Base-by-base conservation (phyloP, 1,284 basidiomycete genomes). In the Fistulinella cinereoalba region DNA sequence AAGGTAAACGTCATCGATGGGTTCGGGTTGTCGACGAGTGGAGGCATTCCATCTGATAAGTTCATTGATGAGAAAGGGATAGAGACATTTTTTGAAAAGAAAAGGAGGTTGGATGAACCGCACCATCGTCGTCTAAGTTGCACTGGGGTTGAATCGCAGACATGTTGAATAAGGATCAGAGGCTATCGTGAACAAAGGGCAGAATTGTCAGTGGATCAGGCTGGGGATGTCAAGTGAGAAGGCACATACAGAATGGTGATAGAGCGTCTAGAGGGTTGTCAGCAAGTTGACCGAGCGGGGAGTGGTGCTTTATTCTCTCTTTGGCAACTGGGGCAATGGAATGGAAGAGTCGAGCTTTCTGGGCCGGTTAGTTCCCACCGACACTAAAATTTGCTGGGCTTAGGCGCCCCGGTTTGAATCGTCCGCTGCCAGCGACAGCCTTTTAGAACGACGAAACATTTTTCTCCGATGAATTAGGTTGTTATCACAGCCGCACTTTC, bases 1-100 rank as follows among this genome's bases (percentile, higher is more conserved):
- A 77, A 77, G 13, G 76, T 77, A 55, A 70, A 77, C 28, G 69
- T 70, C 70, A 77, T 74, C 19, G 69, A 62, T 44, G 74, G 67
- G 47, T 64, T 68, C 45, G 74, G 76, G 51, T 72, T 70, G 58
- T 76, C 74, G 51, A 77, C 75, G 58, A 77, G 71, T 21, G 75
- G 72, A 15, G 74, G 74, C 73, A 76, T 72, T 40, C 70, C 71
- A 52, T 71, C 71, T 68, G 53, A 50, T 31, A 33, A 38, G 42
- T 37, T 21, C n/a, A n/a, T 37, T 29, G 43, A 44, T 52, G 45
- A 64, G 55, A 27, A 51, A 11, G 41, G 43, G 39, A 18, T 22
- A 24, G 29, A 19, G 37, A 22, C 3, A 52, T 8, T 36, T 21
- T 18, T 11, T 25, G 36, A 22, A 41, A 2, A 2, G 31, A 8